phyloP scores from a whole-genome alignment of 192 early-diverging fungal species.

The Geranomyces variabilis region DNA sequence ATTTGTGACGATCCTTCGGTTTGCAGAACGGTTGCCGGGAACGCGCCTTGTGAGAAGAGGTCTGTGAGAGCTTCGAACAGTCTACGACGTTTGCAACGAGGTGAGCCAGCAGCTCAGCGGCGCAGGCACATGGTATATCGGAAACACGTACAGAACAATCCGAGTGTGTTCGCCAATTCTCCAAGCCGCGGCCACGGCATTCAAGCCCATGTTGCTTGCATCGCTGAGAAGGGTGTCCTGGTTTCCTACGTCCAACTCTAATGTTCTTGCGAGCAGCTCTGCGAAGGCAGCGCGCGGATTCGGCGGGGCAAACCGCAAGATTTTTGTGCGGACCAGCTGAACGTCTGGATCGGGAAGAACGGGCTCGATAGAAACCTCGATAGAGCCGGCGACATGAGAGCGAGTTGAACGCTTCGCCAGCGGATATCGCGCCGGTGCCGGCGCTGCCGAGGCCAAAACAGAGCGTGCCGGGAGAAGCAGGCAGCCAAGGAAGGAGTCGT shows the following conservation, averaged over 20 bases:
- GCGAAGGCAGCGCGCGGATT: constrained; percentile 19
- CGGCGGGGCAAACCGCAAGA: constrained; percentile 15
- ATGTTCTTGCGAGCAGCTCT: background rate
- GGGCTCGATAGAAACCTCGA: constrained; percentile 1
- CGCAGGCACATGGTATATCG: background rate
- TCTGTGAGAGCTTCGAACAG: constrained; percentile 29
- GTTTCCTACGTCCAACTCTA: constrained; percentile 4
- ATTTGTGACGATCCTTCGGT: constrained; percentile 3
- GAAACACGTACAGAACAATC: constrained; percentile 28
- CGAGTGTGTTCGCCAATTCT: constrained; percentile 16
- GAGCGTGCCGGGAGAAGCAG: background rate
- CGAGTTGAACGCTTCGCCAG: constrained; percentile 31
- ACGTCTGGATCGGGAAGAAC: background rate
- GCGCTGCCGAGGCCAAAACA: background rate
- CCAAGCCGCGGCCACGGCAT: constrained; percentile 32
- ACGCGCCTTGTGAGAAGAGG: constrained; percentile 18
- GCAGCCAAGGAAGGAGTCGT: constrained; percentile 26
- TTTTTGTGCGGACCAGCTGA: background rate
- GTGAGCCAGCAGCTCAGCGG: background rate
- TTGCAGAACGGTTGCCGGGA: constrained; percentile 19
- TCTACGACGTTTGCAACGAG: background rate
- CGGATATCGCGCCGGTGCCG: background rate
- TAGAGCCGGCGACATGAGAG: constrained; percentile 22
- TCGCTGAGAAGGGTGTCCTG: constrained; percentile 13
- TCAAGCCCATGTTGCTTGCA: constrained; percentile 1